Percentiles rank a stretch among this genome's conserved stretches.
phyloP scores from a whole-genome alignment of 164 flowering plant species.

The Magnolia changhungtana region DNA sequence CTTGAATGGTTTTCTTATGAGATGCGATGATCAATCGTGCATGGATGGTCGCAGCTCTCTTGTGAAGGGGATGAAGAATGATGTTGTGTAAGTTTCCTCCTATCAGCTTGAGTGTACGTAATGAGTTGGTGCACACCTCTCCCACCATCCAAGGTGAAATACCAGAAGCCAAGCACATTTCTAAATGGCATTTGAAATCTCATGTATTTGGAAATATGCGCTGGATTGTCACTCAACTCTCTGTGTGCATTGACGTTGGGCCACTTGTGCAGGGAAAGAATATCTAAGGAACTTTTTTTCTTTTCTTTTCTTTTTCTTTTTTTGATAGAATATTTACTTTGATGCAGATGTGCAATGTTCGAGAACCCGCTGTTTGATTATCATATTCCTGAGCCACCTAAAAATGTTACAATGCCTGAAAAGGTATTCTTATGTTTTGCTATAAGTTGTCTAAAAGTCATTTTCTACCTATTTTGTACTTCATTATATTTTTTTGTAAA shows the following conservation, averaged over 20 bases:
- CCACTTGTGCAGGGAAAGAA: too few species aligned
- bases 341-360: slow-evolving; percentile 25
- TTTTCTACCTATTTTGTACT: neutral
- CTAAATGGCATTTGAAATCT: neutral
- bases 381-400: slow-evolving; percentile 22
- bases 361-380: slow-evolving; percentile 11
- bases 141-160: too few species aligned
- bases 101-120: too few species aligned
- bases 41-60: neutral
- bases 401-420: slow-evolving; percentile 11
- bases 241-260: neutral
- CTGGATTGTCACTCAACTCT: neutral
- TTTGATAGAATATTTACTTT: neutral
- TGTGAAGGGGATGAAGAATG: neutral
- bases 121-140: too few species aligned
- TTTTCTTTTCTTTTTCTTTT: too few species aligned
- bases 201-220: neutral
- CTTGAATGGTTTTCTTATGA: slow-evolving; percentile 13
- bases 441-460: neutral
- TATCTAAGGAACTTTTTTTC: neutral
- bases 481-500: neutral
- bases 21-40: neutral
- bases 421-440: slow-evolving; percentile 18
- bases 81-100: slow-evolving; percentile 11
- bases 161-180: neutral